Evolutionary conservation across 352 stramenopile species (phyloP).

Genomic region (Thalassiosira allenii): DNA sequence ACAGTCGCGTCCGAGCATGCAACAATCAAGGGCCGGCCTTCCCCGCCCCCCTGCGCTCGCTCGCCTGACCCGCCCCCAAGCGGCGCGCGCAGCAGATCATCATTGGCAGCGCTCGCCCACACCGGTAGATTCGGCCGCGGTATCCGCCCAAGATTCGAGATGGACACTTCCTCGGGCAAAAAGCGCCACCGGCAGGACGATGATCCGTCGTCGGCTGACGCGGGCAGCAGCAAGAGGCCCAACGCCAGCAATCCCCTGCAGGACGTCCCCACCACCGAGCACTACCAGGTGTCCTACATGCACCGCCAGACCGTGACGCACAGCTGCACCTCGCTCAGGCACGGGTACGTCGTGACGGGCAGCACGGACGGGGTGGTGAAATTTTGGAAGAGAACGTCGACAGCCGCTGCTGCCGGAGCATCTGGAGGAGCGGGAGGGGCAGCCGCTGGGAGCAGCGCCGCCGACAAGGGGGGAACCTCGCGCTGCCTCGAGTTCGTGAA

Average conservation of each 20-base stretch:
- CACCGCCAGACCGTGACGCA: constrained; percentile 95
- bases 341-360: constrained; percentile 96
- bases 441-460: constrained; percentile 1
- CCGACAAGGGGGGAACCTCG: constrained; percentile 7
- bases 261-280: constrained; percentile 68
- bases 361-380: constrained; percentile 97
- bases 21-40: too few species aligned
- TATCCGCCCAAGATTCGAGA: too few species aligned
- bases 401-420: neutral
- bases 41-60: too few species aligned
- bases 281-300: constrained; percentile 94
- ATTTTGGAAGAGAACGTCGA: constrained; percentile 99
- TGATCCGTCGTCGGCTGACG: neutral
- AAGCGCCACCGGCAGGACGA: constrained; percentile 11
- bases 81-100: too few species aligned
- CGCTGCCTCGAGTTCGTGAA: constrained; percentile 99
- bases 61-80: too few species aligned
- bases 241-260: constrained; percentile 7
- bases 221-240: constrained; percentile 11
- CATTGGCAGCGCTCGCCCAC: too few species aligned
- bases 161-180: constrained; percentile 5
- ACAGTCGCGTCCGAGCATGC: too few species aligned
- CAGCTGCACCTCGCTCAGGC: constrained; percentile 87
- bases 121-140: too few species aligned
- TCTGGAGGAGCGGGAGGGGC: neutral